A percentile compares a stretch with the other conserved stretches of the same genome.
Conservation (phyloP, 2,329 filamentous ascomycete species). For the Akanthomyces dipterigenus region DNA sequence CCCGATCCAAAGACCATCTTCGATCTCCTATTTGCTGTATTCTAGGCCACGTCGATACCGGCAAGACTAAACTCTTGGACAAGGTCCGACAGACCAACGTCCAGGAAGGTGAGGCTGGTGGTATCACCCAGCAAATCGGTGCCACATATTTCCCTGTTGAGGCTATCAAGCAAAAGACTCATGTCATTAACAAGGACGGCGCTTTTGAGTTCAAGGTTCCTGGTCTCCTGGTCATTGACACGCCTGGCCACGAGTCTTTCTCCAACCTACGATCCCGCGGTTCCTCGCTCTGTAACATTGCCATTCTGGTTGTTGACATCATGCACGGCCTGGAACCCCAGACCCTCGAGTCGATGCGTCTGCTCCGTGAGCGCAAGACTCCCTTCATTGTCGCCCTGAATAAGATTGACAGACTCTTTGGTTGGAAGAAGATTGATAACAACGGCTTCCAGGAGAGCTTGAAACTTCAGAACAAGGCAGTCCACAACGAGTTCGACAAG, state of each 20-base stretch:
- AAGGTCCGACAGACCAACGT: constrained; percentile 98
- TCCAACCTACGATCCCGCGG: constrained; percentile 94
- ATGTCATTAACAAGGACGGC: constrained; percentile 85
- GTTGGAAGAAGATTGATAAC: constrained; percentile 98
- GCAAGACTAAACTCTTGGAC: constrained; percentile 98
- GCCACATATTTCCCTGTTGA: constrained; percentile 98
- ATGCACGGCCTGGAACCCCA: constrained; percentile 99
- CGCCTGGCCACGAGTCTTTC: constrained; percentile 99
- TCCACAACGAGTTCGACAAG: constrained; percentile 90
- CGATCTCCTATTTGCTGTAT: constrained; percentile 99
- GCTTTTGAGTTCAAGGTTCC: constrained; percentile 96
- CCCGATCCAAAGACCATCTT: constrained; percentile 86
- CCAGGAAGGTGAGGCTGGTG: constrained; percentile 96
- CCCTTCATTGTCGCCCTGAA: constrained; percentile 98
- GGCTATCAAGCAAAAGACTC: constrained; percentile 84
- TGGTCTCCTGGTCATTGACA: constrained; percentile 93
- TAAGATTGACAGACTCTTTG: constrained; percentile 99
- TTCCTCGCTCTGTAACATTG: constrained; percentile 98
- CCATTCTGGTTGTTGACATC: constrained; percentile 97
- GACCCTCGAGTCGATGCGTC: constrained; percentile 92
- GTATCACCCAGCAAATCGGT: constrained; percentile 99
- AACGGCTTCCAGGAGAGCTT: constrained; percentile 96
- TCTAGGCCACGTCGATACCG: constrained; percentile 98
- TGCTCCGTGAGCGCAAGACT: constrained; percentile 88
- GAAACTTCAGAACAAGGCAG: constrained; percentile 81